These are phyloP conservation scores for Inga leiocalycina DNA, from an alignment of 306 rosid genomes.

Conservation along the genomic window DNA sequence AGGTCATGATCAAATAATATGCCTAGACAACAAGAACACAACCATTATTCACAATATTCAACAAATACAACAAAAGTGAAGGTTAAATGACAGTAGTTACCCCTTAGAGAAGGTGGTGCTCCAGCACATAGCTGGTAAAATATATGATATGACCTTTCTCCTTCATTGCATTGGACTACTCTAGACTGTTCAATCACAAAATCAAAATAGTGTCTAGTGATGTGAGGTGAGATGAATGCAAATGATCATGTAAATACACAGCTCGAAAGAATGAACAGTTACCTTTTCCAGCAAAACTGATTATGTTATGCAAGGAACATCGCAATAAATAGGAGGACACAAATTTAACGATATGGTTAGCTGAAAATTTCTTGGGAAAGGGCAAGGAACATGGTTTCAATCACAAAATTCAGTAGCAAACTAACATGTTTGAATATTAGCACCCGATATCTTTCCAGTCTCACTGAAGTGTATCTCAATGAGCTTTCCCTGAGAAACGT, in stretches of 20 bases:
- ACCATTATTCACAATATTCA: slow-evolving; percentile 14
- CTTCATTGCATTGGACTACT: slow-evolving; percentile 97
- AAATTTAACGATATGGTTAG: slow-evolving; percentile 45
- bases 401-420: slow-evolving; percentile 31
- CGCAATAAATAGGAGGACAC: slow-evolving; percentile 36
- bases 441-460: slow-evolving; percentile 97
- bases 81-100: slow-evolving; percentile 42
- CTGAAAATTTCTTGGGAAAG: slow-evolving; percentile 29
- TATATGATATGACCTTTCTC: slow-evolving; percentile 98
- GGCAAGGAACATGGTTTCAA: slow-evolving; percentile 33
- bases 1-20: slow-evolving; percentile 27
- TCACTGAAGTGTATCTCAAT: slow-evolving; percentile 98
- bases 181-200: slow-evolving; percentile 71
- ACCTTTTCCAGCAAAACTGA: slow-evolving; percentile 99
- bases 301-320: slow-evolving; percentile 30
- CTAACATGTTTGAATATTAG: slow-evolving; percentile 96
- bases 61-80: slow-evolving; percentile 26
- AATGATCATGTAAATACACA: slow-evolving; percentile 28
- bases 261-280: slow-evolving; percentile 37
- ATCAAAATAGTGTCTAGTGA: slow-evolving; percentile 33
- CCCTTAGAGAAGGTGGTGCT: slow-evolving; percentile 78
- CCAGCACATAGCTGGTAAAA: slow-evolving; percentile 99
- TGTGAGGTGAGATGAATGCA: slow-evolving; percentile 19
- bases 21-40: slow-evolving; percentile 1
- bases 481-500: slow-evolving; percentile 83